Evolutionary conservation across 164 flowering plant genomes (phyloP), one percentile per base, ranked within the genome.

Genomic region (Cinnamomum micranthum): DNA sequence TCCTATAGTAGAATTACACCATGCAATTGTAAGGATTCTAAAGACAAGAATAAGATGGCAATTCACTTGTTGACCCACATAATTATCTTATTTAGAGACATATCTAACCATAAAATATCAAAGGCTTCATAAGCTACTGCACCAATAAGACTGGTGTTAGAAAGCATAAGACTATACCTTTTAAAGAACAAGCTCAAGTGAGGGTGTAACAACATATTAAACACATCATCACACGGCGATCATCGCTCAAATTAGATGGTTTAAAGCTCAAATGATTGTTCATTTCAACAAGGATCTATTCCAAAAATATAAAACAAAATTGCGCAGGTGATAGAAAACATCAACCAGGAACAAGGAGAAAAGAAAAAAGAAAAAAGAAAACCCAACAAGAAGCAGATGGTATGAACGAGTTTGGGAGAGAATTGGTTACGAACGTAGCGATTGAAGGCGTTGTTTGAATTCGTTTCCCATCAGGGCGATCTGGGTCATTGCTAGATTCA

Each of bases 361-460:
- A 67, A 11, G 1, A 11, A 12, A 67, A 20, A 71, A 60, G 2
- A 35, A 55, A 24, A 20, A 47, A 15, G 6, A 33, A 20, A 59
- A 4, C 6, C 19, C 19, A 51, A 50, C 14, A 27, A 50, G 63
- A 69, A 14, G 23, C 7, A 64, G 10, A 35, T 23, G 41, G 64
- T n/a, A 22, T 62, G 15, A 23, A 41, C 12, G 5, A 19, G 13
- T 2, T 35, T 35, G 19, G 11, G 33, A 55, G n/a, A 12, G 73
- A 65, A 35, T 67, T 28, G 15, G 66, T 69, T 60, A 83, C 93
- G 50, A 84, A 92, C 97, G 89, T 85, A 35, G 93, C 87, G 51
- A 90, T 81, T 76, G 90, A 82, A 70, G 88, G 87, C 51, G 69
- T 77, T 2, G 81, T 80, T 82, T 83, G 82, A 50, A 75, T 77